These are phyloP conservation scores for Immersiella caudata DNA, from an alignment of 495 filamentous ascomycete species.

Conservation along the genomic window DNA sequence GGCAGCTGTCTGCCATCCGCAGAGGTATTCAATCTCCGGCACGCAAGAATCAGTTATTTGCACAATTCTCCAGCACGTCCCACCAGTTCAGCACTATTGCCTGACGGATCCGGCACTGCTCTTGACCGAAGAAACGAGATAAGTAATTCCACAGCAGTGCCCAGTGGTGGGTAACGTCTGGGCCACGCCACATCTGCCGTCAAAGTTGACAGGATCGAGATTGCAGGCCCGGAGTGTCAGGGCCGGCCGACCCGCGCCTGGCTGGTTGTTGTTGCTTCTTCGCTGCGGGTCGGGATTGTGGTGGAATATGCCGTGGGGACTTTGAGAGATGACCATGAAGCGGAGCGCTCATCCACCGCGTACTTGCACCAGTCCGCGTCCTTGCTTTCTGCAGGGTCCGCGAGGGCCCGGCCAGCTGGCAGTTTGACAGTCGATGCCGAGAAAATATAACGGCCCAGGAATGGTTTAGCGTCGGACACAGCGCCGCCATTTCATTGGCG, in stretches of 20 bases:
- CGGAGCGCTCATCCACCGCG: constrained; percentile 8
- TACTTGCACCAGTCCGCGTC: constrained; percentile 9
- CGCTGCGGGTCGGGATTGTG: neutral
- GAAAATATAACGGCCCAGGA: constrained; percentile 26
- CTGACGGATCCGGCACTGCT: neutral
- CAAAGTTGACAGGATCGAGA: neutral
- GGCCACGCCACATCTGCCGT: neutral
- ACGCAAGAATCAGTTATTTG: neutral
- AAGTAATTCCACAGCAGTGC: neutral
- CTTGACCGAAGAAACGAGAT: neutral
- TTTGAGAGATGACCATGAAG: neutral
- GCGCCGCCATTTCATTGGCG: constrained; percentile 24
- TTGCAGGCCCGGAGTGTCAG: neutral
- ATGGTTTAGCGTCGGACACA: constrained; percentile 28
- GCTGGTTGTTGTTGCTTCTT: neutral
- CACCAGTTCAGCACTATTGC: constrained; percentile 12
- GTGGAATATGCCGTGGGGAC: neutral
- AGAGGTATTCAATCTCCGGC: neutral
- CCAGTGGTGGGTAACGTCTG: neutral
- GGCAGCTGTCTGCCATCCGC: neutral
- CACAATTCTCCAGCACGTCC: constrained; percentile 7
- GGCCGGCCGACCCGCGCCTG: neutral
- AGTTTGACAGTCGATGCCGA: constrained; percentile 6
- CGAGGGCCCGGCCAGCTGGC: constrained; percentile 10
- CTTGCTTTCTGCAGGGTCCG: constrained; percentile 15